Evolutionary conservation across 2,329 filamentous ascomycete species (phyloP).

Genomic region (Dactylellina drechsleri): DNA sequence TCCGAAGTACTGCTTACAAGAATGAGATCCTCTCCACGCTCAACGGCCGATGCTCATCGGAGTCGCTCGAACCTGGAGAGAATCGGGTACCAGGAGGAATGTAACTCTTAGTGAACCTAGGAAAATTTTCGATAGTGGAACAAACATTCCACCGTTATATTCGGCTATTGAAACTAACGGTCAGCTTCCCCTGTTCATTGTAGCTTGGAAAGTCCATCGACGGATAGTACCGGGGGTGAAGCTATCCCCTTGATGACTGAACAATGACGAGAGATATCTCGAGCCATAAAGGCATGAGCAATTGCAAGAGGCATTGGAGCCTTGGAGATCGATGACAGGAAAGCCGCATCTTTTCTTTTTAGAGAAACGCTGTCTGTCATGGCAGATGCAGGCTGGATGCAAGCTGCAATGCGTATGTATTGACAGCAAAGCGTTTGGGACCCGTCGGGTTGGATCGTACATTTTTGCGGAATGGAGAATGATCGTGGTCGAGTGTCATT

Average conservation of each 20-base stretch:
- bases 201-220: slow-evolving; percentile 12
- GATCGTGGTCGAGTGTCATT: slow-evolving; percentile 54
- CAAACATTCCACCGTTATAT: slow-evolving; percentile 28
- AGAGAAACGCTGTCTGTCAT: slow-evolving; percentile 42
- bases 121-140: slow-evolving; percentile 37
- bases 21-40: neutral
- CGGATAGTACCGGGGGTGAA: slow-evolving; percentile 30
- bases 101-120: slow-evolving; percentile 13
- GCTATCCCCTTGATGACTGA: slow-evolving; percentile 49
- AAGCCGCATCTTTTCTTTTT: slow-evolving; percentile 29
- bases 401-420: slow-evolving; percentile 55
- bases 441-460: slow-evolving; percentile 47
- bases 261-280: slow-evolving; percentile 49
- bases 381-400: slow-evolving; percentile 33
- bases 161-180: slow-evolving; percentile 38
- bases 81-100: slow-evolving; percentile 33
- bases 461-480: slow-evolving; percentile 43
- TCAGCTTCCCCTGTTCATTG: neutral
- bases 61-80: slow-evolving; percentile 7
- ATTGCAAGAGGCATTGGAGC: slow-evolving; percentile 7
- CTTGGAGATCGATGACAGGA: slow-evolving; percentile 1
- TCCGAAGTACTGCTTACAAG: neutral
- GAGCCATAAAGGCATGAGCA: slow-evolving; percentile 39
- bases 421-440: slow-evolving; percentile 55
- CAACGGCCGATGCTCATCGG: slow-evolving; percentile 41